Evolutionary conservation across 202 grass and related monocot genomes (phyloP).

Genomic region (Schoenoplectus triqueter): DNA sequence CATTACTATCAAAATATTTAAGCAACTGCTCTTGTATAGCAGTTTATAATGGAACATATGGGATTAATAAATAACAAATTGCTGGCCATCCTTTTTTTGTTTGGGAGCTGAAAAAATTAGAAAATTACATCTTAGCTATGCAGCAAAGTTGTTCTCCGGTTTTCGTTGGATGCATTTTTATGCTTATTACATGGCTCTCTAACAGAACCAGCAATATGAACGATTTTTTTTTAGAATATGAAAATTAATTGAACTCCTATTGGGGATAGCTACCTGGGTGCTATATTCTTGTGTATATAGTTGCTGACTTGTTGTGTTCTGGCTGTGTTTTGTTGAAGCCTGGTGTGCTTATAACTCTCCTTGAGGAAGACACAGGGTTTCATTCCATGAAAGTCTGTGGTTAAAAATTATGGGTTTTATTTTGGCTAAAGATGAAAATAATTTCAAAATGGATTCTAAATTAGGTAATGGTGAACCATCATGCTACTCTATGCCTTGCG

Average conservation of each 20-base stretch:
- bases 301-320: neutral
- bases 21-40: constrained; percentile 2
- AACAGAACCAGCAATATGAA: neutral
- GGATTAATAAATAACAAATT: neutral
- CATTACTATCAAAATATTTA: neutral
- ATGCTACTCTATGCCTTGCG: neutral
- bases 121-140: neutral
- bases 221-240: neutral
- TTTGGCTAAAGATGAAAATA: neutral
- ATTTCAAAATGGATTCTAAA: neutral
- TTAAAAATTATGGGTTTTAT: neutral
- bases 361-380: neutral
- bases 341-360: neutral
- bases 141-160: neutral
- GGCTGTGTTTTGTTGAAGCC: neutral
- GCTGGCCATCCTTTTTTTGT: neutral
- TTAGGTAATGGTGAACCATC: neutral
- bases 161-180: neutral
- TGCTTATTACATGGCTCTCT: neutral
- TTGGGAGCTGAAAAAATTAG: neutral
- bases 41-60: neutral
- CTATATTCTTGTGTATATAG: neutral
- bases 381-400: neutral
- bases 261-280: neutral
- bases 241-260: neutral